Conservation (phyloP, 202 grass and related monocot genomes). For the Eragrostis tef region DNA sequence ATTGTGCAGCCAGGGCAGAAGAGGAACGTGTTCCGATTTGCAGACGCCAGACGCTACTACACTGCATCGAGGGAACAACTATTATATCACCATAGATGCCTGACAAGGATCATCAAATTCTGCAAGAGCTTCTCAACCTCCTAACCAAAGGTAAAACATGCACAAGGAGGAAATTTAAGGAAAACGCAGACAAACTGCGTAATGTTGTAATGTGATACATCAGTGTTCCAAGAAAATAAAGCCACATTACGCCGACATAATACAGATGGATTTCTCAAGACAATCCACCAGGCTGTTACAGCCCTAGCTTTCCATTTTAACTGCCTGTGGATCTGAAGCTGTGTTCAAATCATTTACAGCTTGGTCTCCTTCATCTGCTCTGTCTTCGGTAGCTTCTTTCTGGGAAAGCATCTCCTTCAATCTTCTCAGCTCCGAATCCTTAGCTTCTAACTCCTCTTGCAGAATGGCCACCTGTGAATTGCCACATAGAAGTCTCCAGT, state of each 20-base stretch:
- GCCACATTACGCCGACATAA: not conserved
- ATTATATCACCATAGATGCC: no score
- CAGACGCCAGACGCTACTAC: no score
- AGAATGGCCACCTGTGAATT: conserved; percentile 67
- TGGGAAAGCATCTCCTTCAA: conserved; percentile 66
- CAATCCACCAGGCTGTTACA: not conserved
- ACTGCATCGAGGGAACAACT: no score
- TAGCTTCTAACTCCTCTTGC: conserved; percentile 76
- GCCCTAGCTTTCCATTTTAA: conserved; percentile 44
- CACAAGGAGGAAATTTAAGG: no score
- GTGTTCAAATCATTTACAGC: conserved; percentile 37
- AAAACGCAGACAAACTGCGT: no score
- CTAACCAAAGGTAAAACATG: no score
- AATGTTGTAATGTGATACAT: not conserved
- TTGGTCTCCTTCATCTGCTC: not conserved
- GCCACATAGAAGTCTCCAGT: not conserved
- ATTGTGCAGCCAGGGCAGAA: no score
- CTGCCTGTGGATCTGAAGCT: conserved; percentile 9
- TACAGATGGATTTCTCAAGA: not conserved
- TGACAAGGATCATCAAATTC: no score
- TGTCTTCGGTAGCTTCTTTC: conserved; percentile 58
- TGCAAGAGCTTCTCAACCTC: no score
- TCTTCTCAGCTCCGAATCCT: conserved; percentile 68
- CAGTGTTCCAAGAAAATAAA: not conserved
- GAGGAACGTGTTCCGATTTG: no score